Percentiles rank a stretch among this genome's conserved stretches.
Conservation (phyloP, 495 filamentous ascomycete species). For the Xylaria curta region DNA sequence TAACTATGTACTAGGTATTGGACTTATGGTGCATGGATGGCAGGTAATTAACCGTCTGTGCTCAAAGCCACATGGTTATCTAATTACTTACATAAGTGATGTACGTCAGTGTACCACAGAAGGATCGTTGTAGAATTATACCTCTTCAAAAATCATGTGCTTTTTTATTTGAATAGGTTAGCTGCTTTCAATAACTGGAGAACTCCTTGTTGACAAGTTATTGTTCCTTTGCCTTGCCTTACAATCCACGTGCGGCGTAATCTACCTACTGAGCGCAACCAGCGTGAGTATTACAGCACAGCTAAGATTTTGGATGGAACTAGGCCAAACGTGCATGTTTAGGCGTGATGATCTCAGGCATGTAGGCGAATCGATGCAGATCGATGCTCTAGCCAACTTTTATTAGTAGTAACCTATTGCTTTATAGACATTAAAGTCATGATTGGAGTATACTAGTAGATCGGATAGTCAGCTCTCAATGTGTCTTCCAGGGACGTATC, state of each 20-base stretch:
- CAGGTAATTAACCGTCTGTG: neutral
- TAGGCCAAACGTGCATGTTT: too few species aligned
- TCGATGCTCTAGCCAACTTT: neutral
- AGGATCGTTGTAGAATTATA: slow-evolving; percentile 1
- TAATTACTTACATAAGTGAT: neutral
- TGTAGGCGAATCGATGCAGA: neutral
- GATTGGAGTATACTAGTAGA: neutral
- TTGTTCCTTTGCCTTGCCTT: neutral
- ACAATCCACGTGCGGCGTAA: neutral
- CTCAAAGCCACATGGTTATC: slow-evolving; percentile 13
- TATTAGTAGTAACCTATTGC: neutral
- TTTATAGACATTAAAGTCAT: neutral
- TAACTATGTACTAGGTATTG: too few species aligned
- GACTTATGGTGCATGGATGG: neutral
- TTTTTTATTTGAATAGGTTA: neutral
- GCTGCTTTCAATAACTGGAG: neutral
- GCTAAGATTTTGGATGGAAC: neutral
- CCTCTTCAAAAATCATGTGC: neutral
- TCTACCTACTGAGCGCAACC: neutral
- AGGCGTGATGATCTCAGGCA: neutral
- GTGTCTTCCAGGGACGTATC: neutral
- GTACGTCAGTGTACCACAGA: neutral
- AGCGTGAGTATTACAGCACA: too few species aligned
- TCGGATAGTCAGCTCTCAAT: neutral
- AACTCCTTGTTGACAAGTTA: neutral